A percentile compares a stretch with the other conserved stretches of the same genome.
Conservation (phyloP, 306 rosid species). For the Lathyrus aphaca region DNA sequence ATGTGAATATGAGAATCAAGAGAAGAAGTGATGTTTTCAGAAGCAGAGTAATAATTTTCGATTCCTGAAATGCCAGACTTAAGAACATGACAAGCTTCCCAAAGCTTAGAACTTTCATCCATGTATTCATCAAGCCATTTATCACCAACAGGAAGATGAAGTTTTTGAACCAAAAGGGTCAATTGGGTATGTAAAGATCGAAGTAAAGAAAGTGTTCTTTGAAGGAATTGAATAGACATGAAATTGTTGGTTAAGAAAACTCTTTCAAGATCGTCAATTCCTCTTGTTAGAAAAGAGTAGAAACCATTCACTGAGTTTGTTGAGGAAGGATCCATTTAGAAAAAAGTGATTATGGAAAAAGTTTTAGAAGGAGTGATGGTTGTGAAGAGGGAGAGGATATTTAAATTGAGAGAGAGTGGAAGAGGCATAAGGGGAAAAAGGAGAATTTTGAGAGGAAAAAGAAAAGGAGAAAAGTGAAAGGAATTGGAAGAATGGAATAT, state of each 20-base stretch:
- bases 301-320: constrained; percentile 97
- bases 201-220: constrained; percentile 79
- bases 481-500: constrained; percentile 51
- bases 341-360: background rate
- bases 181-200: constrained; percentile 94
- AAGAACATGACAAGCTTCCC: constrained; percentile 97
- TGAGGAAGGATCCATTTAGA: constrained; percentile 82
- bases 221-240: constrained; percentile 99
- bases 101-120: constrained; percentile 98
- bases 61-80: constrained; percentile 89
- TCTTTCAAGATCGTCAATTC: constrained; percentile 94
- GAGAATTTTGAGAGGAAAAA: background rate
- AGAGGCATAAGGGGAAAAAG: constrained; percentile 28
- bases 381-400: constrained; percentile 45
- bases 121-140: constrained; percentile 99
- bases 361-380: constrained; percentile 24
- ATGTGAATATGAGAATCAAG: constrained; percentile 78
- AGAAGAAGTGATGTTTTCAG: constrained; percentile 66
- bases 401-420: constrained; percentile 59
- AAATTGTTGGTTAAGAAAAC: constrained; percentile 76
- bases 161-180: constrained; percentile 88
- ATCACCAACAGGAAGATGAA: constrained; percentile 92
- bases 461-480: constrained; percentile 25
- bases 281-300: constrained; percentile 85
- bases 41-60: constrained; percentile 79